A percentile compares a stretch with the other conserved stretches of the same genome.
Conservation (phyloP, 148 eudicot genomes). For the Spergularia bocconei region DNA sequence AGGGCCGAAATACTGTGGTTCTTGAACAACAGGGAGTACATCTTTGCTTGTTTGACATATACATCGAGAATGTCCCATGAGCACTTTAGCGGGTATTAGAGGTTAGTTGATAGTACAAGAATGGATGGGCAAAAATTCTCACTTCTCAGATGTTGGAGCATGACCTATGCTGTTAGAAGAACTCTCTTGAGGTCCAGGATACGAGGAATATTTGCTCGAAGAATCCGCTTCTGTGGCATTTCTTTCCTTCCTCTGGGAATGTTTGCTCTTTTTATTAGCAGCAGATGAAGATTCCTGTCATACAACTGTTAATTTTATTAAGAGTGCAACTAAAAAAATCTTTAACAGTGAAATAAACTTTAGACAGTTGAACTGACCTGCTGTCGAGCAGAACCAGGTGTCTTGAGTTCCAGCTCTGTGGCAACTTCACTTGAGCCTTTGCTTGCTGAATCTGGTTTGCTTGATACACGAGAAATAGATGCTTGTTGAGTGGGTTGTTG, state of each 20-base stretch:
- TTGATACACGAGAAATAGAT: conserved; percentile 37
- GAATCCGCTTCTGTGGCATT: conserved; percentile 34
- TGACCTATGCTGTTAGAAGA: conserved; percentile 36
- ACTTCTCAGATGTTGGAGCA: conserved; percentile 17
- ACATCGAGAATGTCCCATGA: neutral
- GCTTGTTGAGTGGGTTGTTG: conserved; percentile 39
- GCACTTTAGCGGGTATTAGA: conserved; percentile 6
- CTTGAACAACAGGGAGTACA: conserved; percentile 1
- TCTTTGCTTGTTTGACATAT: neutral
- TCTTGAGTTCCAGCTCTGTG: conserved; percentile 67
- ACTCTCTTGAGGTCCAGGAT: conserved; percentile 42
- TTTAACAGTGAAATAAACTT: neutral
- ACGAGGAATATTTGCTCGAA: conserved; percentile 37
- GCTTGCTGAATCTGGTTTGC: conserved; percentile 41
- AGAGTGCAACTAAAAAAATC: neutral
- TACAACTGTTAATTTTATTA: neutral
- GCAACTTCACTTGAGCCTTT: conserved; percentile 46
- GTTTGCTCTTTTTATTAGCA: conserved; percentile 41
- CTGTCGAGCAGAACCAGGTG: conserved; percentile 52
- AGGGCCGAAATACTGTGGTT: neutral
- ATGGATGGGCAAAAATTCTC: neutral
- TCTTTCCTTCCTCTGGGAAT: conserved; percentile 33
- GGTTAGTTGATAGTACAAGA: neutral
- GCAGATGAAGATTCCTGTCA: conserved; percentile 38
- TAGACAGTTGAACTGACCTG: conserved; percentile 37